Evolutionary conservation across 352 stramenopile genomes (phyloP).

Genomic region (Halophytophthora polymorphica): DNA sequence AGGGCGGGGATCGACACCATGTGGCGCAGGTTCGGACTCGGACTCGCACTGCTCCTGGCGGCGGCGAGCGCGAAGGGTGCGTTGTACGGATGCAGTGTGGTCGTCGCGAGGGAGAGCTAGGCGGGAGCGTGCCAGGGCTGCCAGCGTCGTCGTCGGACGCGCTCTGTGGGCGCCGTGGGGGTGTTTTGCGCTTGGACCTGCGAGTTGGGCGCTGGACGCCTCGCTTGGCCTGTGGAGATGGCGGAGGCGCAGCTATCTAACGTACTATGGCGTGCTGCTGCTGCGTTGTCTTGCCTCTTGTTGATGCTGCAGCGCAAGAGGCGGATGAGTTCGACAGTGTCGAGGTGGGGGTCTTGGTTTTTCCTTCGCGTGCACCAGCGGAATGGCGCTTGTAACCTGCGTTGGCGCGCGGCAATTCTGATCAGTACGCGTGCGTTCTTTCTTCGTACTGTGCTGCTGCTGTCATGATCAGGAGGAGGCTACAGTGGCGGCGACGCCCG

Average conservation of each 20-base stretch:
- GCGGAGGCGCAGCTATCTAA: too few species aligned
- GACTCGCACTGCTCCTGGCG: constrained; percentile 28
- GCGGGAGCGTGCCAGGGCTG: too few species aligned
- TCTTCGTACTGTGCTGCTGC: not conserved
- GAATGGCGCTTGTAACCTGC: not conserved
- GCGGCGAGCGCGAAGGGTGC: constrained; percentile 25
- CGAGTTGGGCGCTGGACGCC: too few species aligned
- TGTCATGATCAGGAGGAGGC: constrained; percentile 12
- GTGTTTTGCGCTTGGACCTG: too few species aligned
- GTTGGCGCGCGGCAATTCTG: too few species aligned
- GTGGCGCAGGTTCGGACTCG: constrained; percentile 26
- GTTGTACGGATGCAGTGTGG: not conserved
- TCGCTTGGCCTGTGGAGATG: too few species aligned
- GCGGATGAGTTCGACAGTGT: constrained; percentile 46
- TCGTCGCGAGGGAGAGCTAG: too few species aligned
- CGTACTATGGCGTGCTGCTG: constrained; percentile 1
- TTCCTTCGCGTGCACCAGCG: not conserved
- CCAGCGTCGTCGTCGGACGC: too few species aligned
- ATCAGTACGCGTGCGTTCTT: not conserved
- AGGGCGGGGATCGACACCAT: constrained; percentile 15
- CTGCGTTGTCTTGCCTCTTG: not conserved
- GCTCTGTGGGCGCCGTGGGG: too few species aligned
- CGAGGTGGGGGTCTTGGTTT: constrained; percentile 12
- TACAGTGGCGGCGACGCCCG: constrained; percentile 3
- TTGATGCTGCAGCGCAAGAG: constrained; percentile 30